Percentiles rank a stretch among this genome's conserved stretches.
These are phyloP conservation scores for Syzygium oleosum DNA, from an alignment of 345 rosid genomes.

Conservation along the genomic window DNA sequence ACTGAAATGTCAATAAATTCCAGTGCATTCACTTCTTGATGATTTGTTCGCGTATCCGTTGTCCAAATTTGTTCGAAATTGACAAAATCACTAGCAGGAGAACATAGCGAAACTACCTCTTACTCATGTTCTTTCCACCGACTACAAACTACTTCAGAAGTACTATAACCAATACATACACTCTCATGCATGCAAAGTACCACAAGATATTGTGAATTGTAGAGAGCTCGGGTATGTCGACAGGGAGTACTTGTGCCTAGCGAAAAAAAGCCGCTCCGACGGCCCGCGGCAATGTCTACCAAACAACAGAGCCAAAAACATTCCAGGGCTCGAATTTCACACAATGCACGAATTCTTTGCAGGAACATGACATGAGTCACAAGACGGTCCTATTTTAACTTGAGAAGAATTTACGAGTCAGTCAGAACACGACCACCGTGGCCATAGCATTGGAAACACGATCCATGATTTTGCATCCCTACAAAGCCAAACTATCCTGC, in stretches of 20 bases:
- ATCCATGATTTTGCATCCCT: neutral
- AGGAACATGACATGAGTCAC: neutral
- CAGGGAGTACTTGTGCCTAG: neutral
- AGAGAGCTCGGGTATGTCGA: neutral
- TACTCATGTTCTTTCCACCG: neutral
- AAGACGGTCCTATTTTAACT: neutral
- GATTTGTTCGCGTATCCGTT: neutral
- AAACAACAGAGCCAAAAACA: neutral
- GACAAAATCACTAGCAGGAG: neutral
- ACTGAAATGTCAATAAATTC: neutral
- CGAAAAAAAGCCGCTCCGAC: neutral
- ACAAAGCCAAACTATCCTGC: neutral
- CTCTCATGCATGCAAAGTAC: neutral
- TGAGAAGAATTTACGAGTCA: neutral
- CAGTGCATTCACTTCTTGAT: neutral
- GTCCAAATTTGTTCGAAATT: neutral
- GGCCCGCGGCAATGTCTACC: neutral
- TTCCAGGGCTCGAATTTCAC: neutral
- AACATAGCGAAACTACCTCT: neutral
- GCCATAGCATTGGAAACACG: neutral
- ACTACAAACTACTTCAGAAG: neutral
- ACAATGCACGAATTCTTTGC: neutral
- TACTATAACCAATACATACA: neutral
- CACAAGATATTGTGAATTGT: neutral
- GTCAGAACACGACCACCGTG: neutral